phyloP scores from a whole-genome alignment of 2,329 filamentous ascomycete genomes.

The Hypoxylon sp. region DNA sequence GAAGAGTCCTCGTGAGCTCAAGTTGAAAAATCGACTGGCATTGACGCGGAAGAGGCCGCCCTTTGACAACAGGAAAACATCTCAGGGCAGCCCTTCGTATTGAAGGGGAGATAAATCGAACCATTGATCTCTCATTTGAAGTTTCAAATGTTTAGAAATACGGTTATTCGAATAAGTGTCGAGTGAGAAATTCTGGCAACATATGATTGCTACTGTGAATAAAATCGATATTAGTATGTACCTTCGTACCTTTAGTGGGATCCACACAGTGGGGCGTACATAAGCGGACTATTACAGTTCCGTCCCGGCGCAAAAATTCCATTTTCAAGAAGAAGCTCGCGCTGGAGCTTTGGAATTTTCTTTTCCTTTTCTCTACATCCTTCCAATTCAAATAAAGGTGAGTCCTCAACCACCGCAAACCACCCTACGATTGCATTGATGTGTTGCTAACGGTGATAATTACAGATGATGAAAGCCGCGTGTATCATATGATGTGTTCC shows the following conservation, averaged over 20 bases:
- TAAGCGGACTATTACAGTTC: constrained; percentile 56
- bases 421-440: constrained; percentile 17
- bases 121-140: constrained; percentile 34
- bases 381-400: constrained; percentile 99
- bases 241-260: constrained; percentile 15
- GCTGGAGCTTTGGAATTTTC: constrained; percentile 54
- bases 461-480: constrained; percentile 99
- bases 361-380: constrained; percentile 80
- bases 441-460: constrained; percentile 54
- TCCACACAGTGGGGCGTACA: not conserved
- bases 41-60: constrained; percentile 26
- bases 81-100: constrained; percentile 32
- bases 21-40: constrained; percentile 27
- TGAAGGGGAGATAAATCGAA: constrained; percentile 29
- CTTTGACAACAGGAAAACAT: constrained; percentile 32
- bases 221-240: constrained; percentile 19
- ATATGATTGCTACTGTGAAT: constrained; percentile 10
- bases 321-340: constrained; percentile 39
- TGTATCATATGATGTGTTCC: constrained; percentile 90
- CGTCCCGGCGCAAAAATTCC: constrained; percentile 52
- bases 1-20: constrained; percentile 9
- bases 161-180: not conserved
- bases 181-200: constrained; percentile 9
- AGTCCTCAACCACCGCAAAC: constrained; percentile 60
- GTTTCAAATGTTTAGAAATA: not conserved